A percentile compares a stretch with the other conserved stretches of the same genome.
Conservation (phyloP, 495 filamentous ascomycete genomes). For the Hypoxylon intermedium region DNA sequence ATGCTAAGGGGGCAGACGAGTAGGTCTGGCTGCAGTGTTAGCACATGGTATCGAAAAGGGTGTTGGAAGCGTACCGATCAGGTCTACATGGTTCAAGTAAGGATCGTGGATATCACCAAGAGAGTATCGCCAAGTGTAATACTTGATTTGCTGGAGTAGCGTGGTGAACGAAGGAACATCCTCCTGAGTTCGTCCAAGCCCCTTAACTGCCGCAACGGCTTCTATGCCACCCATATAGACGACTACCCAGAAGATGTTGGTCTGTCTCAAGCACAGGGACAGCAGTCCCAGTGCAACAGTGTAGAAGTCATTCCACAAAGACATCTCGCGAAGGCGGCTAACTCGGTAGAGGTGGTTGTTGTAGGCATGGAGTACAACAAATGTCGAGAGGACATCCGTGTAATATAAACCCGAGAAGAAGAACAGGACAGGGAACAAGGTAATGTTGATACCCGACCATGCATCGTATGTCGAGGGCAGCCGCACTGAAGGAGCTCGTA, state of each 20-base stretch:
- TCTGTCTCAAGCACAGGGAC: slow-evolving; percentile 82
- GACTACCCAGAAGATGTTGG: slow-evolving; percentile 95
- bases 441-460: slow-evolving; percentile 81
- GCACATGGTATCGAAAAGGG: background rate
- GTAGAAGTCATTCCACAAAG: slow-evolving; percentile 46
- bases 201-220: slow-evolving; percentile 58
- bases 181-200: slow-evolving; percentile 41
- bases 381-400: slow-evolving; percentile 79
- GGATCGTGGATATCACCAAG: slow-evolving; percentile 72
- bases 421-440: slow-evolving; percentile 87
- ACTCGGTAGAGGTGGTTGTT: slow-evolving; percentile 62
- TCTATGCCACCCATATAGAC: slow-evolving; percentile 83
- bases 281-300: slow-evolving; percentile 63
- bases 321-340: slow-evolving; percentile 17
- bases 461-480: slow-evolving; percentile 39
- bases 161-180: slow-evolving; percentile 32
- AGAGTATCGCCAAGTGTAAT: slow-evolving; percentile 47
- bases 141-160: slow-evolving; percentile 36
- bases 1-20: slow-evolving; percentile 65
- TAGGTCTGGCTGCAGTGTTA: slow-evolving; percentile 44
- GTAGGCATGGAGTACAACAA: slow-evolving; percentile 72
- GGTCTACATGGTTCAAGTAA: slow-evolving; percentile 58
- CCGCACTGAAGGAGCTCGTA: background rate
- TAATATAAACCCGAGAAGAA: slow-evolving; percentile 96
- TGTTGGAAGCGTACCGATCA: slow-evolving; percentile 58